Conservation (phyloP, 441 rosid species). For the Populus hybrid region DNA sequence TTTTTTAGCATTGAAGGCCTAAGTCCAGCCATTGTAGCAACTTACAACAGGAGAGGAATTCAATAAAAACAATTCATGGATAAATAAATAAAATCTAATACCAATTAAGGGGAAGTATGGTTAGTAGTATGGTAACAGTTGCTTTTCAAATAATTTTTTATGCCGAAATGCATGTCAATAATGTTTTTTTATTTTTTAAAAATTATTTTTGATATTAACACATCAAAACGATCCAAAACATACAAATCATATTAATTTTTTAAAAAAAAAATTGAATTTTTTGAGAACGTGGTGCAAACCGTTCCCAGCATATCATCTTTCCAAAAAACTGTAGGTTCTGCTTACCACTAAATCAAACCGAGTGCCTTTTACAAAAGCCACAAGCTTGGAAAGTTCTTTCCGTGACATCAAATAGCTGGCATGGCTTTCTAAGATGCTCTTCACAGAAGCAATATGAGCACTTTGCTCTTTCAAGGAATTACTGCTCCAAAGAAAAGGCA, state of each 20-base stretch:
- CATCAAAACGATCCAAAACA: too few species aligned
- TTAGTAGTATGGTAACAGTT: too few species aligned
- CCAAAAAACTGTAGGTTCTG: slow-evolving; percentile 10
- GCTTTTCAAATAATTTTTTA: too few species aligned
- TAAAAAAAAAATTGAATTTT: too few species aligned
- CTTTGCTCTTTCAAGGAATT: slow-evolving; percentile 80
- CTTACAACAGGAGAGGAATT: slow-evolving; percentile 3
- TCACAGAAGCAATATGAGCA: slow-evolving; percentile 86
- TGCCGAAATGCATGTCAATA: too few species aligned
- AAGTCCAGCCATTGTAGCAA: slow-evolving; percentile 38
- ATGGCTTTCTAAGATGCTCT: slow-evolving; percentile 89
- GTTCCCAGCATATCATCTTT: neutral
- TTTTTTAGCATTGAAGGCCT: slow-evolving; percentile 36
- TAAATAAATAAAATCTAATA: too few species aligned
- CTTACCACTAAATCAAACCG: slow-evolving; percentile 98
- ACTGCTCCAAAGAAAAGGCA: slow-evolving; percentile 40
- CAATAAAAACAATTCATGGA: neutral
- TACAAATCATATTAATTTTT: too few species aligned
- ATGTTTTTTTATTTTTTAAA: too few species aligned
- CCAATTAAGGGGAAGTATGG: too few species aligned
- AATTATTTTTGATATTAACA: too few species aligned
- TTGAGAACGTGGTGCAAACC: too few species aligned
- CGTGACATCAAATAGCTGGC: slow-evolving; percentile 97
- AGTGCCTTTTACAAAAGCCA: slow-evolving; percentile 98
- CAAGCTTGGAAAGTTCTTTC: slow-evolving; percentile 98